Evolutionary conservation across 164 flowering plant species (phyloP), one percentile per base, ranked within the genome.

Genomic region (Magnolia officinalis): DNA sequence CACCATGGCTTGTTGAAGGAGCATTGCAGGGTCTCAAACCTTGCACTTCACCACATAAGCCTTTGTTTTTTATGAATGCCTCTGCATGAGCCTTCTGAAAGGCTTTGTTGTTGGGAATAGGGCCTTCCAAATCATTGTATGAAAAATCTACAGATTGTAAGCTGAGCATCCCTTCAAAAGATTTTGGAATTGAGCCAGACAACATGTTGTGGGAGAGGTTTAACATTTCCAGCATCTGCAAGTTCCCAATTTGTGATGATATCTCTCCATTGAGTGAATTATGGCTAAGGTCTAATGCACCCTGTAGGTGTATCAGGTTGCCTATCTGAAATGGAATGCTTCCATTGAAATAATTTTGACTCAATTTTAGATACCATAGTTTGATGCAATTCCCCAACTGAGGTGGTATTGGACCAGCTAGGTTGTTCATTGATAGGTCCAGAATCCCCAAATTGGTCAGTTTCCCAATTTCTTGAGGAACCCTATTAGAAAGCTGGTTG

Each of bases 141-240:
- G 75, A 73, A 8, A 73, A 73, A 26, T 73, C 66, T 10, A 73
- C 8, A 1, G 51, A 58, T 24, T 8, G 18, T 13, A 73, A 19
- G 29, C 75, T 73, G 8, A 73, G 13, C 75, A 73, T 51, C 6
- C 10, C 23, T 55, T 4, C 16, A 11, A 73, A 58, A 59, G 66
- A 58, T 16, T 31, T 21, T 14, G 75, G 75, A 18, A 73, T 73
- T 9, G 37, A 5, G 29, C 75, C 75, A 5, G 66, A 52, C 20
- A 73, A 50, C 8, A 58, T 24, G 61, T 73, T 73, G 26, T 58
- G 75, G 51, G 75, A 73, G 65, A 73, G 75, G 59, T 73, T 73
- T 19, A 73, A 49, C 8, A 19, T 66, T 63, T 74, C 67, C 18
- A 29, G 45, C 59, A 8, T 52, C 49, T 37, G 64, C n/a, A 91